phyloP scores from a whole-genome alignment of 768 basidiomycete species.

The Leccinellum rugosiceps region DNA sequence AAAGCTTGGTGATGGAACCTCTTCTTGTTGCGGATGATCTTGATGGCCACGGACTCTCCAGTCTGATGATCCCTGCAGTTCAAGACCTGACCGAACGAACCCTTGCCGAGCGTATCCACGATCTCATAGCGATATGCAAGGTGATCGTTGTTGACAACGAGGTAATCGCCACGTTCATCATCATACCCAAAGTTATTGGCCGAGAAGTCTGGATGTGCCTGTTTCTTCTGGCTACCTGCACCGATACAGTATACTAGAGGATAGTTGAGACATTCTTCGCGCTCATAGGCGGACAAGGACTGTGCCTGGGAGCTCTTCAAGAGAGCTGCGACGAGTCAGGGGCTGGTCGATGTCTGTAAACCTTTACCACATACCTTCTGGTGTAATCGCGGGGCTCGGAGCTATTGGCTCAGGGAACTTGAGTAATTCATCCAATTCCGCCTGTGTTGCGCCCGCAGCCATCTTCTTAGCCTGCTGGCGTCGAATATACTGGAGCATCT shows the following conservation, averaged over 20 bases:
- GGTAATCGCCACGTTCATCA: conserved; percentile 97
- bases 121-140: conserved; percentile 97
- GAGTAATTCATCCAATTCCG: conserved; percentile 83
- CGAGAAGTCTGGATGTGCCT: conserved; percentile 64
- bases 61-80: conserved; percentile 95
- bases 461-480: conserved; percentile 88
- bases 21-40: conserved; percentile 99
- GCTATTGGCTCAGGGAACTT: conserved; percentile 89
- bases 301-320: conserved; percentile 65
- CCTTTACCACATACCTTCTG: conserved; percentile 55
- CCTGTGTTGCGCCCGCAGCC: conserved; percentile 77
- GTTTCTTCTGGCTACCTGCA: conserved; percentile 78
- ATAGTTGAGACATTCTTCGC: conserved; percentile 88
- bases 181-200: conserved; percentile 94
- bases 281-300: conserved; percentile 82
- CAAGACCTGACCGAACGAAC: conserved; percentile 96
- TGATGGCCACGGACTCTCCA: conserved; percentile 95
- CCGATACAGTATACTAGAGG: conserved; percentile 82
- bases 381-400: conserved; percentile 62
- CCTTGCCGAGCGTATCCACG: conserved; percentile 90
- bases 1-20: conserved; percentile 97
- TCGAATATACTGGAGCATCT: conserved; percentile 93
- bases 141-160: conserved; percentile 87
- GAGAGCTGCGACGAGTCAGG: conserved; percentile 43
- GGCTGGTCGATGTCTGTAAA: background rate